Evolutionary conservation across 345 rosid genomes (phyloP), one percentile per base, ranked within the genome.

Genomic region (Hirschfeldia incana): DNA sequence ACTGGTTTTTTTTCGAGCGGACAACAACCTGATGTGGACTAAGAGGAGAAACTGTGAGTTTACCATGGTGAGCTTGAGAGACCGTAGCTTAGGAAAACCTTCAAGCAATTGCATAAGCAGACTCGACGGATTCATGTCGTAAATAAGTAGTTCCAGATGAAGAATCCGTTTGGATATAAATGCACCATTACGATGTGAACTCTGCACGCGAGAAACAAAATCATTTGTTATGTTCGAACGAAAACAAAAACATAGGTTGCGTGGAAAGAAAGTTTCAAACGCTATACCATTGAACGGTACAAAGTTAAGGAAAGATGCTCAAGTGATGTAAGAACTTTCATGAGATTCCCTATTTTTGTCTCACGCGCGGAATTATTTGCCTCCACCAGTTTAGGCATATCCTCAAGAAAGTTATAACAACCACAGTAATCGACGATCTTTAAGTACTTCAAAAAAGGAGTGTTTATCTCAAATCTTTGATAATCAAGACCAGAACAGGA

Each of bases 61-160:
- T 76, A 76, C 79, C 2, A 17, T 62, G 49, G 12, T 29, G 10
- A 76, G 27, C 49, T 77, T 70, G 65, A 77, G 80, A 70, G 57
- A 7, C 51, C 2, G 75, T 62, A 77, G 7, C 0, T n/a, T 69
- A 70, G 65, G 80, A 5, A 0, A 26, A 13, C 51, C n/a, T 49
- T 49, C 37, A 2, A 77, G 64, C 9, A 77, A 46, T 33, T 30
- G 28, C n/a, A 69, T 1, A 29, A 76, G 46, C 8, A 76, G 34
- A 29, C 69, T 42, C 1, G 26, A 32, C 44, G 8, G 11, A 37
- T 8, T 37, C 8, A 11, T 37, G 11, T 8, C 9, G 5, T 6
- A 1, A 42, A 68, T 28, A 0, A 32, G 46, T 60, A 2, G 61
- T 3, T 76, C 49, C n/a, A 76, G 15, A 68, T 44, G 69, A 60